phyloP scores from a whole-genome alignment of 2,329 filamentous ascomycete genomes.

The Colletotrichum lindemuthianum region DNA sequence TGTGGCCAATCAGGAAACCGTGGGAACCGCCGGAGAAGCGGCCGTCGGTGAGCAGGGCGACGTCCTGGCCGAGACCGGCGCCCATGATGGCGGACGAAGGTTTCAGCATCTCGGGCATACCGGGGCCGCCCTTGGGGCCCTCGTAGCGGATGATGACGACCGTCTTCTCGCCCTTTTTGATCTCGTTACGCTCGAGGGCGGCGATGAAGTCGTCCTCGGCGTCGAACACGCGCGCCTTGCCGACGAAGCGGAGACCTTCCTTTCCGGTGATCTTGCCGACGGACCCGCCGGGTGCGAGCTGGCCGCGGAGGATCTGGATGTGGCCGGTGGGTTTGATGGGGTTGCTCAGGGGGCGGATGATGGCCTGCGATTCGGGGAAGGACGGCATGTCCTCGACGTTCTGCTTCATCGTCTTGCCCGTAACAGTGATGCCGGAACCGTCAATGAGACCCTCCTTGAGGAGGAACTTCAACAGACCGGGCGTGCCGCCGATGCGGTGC shows the following conservation, averaged over 20 bases:
- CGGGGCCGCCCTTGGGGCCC: constrained; percentile 90
- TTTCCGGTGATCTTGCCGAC: constrained; percentile 96
- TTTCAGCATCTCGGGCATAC: constrained; percentile 96
- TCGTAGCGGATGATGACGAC: constrained; percentile 94
- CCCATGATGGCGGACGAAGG: constrained; percentile 95
- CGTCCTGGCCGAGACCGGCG: constrained; percentile 80
- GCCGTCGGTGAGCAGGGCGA: constrained; percentile 78
- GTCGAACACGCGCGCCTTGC: constrained; percentile 84
- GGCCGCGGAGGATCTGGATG: constrained; percentile 87
- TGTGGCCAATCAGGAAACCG: constrained; percentile 88
- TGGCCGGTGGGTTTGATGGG: constrained; percentile 90
- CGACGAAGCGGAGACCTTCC: constrained; percentile 85
- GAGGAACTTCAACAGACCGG: constrained; percentile 87
- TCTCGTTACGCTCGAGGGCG: constrained; percentile 79
- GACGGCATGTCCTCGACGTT: constrained; percentile 82
- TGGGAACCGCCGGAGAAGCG: constrained; percentile 85
- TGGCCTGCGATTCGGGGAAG: constrained; percentile 79
- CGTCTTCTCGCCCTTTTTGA: constrained; percentile 87
- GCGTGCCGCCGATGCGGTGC: constrained; percentile 88
- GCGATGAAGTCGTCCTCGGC: constrained; percentile 84
- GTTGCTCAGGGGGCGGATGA: constrained; percentile 83
- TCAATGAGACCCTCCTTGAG: constrained; percentile 85
- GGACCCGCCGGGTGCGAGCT: constrained; percentile 84
- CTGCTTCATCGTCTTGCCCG: constrained; percentile 87
- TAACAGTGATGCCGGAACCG: constrained; percentile 83